Evolutionary conservation across 1,139 yeast genomes (phyloP), one percentile per base, ranked within the genome.

Genomic region (Pichiaceae sp.): DNA sequence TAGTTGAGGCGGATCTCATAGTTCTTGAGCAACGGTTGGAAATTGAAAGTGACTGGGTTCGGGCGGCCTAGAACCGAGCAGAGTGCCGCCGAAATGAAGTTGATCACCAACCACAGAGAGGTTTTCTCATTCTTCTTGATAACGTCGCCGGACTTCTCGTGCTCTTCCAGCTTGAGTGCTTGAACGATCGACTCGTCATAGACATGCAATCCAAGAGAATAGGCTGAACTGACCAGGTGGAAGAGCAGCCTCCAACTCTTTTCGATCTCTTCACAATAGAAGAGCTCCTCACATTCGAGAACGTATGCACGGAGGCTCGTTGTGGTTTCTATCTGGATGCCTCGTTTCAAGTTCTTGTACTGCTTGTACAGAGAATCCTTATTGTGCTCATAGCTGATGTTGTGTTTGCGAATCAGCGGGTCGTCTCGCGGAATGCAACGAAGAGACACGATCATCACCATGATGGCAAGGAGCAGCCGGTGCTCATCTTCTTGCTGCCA

Each of bases 41-140:
- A 54, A 17, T 50, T 51, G 38, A 72, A 64, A 11, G 74, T 67
- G 5, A 72, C 71, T 1, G 78, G 78, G 43, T 71, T 72, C 9
- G 78, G 78, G 43, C 78, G 57, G 3, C 78, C 78, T 28, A 72
- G 55, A 4, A 71, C 67, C 0, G 75, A 68, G 48, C 78, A 71
- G 11, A 72, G 52, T 29, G 70, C 70, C 1, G 75, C 72, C 11
- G 69, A 59, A 20, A 70, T 52, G 39, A 66, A 62, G 41, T 71
- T 66, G 39, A 72, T 59, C 1, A 72, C 70, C 42, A 68, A 68
- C 74, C 76, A 72, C 3, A 70, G 62, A 35, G 70, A 64, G 26
- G 68, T 63, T 38, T 69, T 58, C 8, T 51, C 57, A 34, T 58
- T 58, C n/a, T 45, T 42, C 33, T 42, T 42, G 5, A 55, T 50